These are phyloP conservation scores for Yarrowia sp. DNA, from an alignment of 805 yeast genomes.

Conservation along the genomic window DNA sequence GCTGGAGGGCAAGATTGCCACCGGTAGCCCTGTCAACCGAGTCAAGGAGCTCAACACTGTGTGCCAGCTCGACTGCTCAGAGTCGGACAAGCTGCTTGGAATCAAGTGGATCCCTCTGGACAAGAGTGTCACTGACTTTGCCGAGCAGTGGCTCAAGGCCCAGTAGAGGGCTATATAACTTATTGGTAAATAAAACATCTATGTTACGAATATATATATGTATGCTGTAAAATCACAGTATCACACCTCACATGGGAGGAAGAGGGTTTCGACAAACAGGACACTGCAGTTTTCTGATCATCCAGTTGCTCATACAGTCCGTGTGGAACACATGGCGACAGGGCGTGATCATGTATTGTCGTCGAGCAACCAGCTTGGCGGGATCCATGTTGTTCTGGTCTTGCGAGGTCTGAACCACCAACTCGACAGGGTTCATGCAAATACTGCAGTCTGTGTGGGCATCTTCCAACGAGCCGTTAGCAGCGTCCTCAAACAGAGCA, in stretches of 20 bases:
- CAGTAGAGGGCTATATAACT: no score
- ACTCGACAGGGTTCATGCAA: slow-evolving; percentile 76
- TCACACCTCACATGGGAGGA: slow-evolving; percentile 61
- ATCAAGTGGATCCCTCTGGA: slow-evolving; percentile 4
- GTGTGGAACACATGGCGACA: slow-evolving; percentile 88
- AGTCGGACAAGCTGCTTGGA: neutral
- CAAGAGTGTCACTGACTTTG: slow-evolving; percentile 5
- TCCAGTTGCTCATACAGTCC: slow-evolving; percentile 87
- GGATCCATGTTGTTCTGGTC: slow-evolving; percentile 32
- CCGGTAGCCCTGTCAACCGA: neutral
- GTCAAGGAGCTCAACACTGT: neutral
- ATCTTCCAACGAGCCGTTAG: slow-evolving; percentile 1
- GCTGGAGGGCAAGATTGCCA: neutral
- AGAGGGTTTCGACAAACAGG: slow-evolving; percentile 85
- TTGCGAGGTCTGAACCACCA: slow-evolving; percentile 37
- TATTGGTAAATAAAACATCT: slow-evolving; percentile 7
- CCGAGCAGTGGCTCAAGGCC: slow-evolving; percentile 3
- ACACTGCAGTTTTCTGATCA: slow-evolving; percentile 87
- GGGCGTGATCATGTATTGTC: slow-evolving; percentile 62
- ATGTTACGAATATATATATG: slow-evolving; percentile 21
- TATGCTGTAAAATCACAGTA: neutral
- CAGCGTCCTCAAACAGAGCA: slow-evolving; percentile 1
- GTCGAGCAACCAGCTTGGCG: slow-evolving; percentile 37
- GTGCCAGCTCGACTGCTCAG: neutral
- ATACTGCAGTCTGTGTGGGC: slow-evolving; percentile 73